Evolutionary conservation across 805 yeast genomes (phyloP).

Genomic region (Cyberlindnera lachancei): DNA sequence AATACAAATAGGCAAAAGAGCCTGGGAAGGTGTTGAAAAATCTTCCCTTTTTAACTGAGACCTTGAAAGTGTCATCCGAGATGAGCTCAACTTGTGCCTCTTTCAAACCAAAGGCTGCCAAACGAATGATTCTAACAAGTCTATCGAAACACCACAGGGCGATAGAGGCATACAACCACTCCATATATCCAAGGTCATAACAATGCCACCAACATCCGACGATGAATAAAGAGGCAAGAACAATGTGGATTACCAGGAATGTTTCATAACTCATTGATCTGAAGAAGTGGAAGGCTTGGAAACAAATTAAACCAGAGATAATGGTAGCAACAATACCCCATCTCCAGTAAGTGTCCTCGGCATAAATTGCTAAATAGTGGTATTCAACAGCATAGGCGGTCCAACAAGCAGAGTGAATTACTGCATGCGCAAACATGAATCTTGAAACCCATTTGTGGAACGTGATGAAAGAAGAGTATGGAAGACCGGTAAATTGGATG

Average conservation of each 20-base stretch:
- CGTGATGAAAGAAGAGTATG: conserved; percentile 52
- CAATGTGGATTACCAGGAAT: conserved; percentile 50
- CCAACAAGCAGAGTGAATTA: conserved; percentile 32
- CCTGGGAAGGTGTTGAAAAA: conserved; percentile 48
- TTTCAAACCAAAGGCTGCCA: conserved; percentile 15
- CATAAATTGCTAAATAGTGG: conserved; percentile 1
- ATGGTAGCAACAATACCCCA: conserved; percentile 13
- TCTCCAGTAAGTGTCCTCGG: conserved; percentile 10
- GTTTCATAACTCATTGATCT: conserved; percentile 53
- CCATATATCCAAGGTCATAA: conserved; percentile 39
- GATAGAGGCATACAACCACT: conserved; percentile 10
- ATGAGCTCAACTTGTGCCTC: conserved; percentile 12
- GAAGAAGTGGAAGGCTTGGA: conserved; percentile 30
- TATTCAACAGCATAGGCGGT: conserved; percentile 21
- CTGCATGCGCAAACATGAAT: conserved; percentile 33
- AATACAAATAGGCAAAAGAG: conserved; percentile 47
- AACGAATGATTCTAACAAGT: conserved; percentile 33
- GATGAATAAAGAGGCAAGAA: conserved; percentile 46
- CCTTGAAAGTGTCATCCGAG: conserved; percentile 41
- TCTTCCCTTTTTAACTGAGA: conserved; percentile 33
- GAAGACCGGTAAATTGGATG: conserved; percentile 52
- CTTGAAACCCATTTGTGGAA: conserved; percentile 65
- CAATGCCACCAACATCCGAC: conserved; percentile 55
- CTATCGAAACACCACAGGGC: conserved; percentile 45
- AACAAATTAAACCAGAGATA: conserved; percentile 4